Evolutionary conservation across 345 rosid species (phyloP).

Genomic region (Turnera subulata): DNA sequence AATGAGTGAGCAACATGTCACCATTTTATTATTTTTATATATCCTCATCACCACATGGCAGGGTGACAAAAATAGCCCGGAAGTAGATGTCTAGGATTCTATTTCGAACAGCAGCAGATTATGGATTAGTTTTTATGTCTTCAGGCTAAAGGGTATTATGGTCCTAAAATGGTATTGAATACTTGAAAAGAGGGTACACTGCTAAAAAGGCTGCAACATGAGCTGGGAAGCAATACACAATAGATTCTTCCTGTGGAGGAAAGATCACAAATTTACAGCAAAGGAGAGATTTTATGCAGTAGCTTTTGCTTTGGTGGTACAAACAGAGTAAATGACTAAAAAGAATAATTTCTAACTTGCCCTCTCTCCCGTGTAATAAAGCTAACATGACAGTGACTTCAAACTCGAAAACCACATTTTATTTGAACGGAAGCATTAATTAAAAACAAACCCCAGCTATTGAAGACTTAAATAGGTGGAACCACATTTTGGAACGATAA

Average conservation of each 20-base stretch:
- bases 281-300: slow-evolving; percentile 6
- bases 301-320: background rate
- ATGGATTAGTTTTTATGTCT: background rate
- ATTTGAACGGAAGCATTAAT: no score
- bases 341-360: background rate
- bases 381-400: slow-evolving; percentile 17
- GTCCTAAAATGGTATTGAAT: slow-evolving; percentile 22
- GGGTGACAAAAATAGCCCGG: slow-evolving; percentile 24
- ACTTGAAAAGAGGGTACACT: no score
- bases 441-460: no score
- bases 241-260: slow-evolving; percentile 33
- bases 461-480: no score
- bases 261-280: slow-evolving; percentile 18
- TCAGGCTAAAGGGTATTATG: slow-evolving; percentile 27
- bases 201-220: slow-evolving; percentile 30
- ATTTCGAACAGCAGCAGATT: slow-evolving; percentile 1
- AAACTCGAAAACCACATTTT: background rate
- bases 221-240: slow-evolving; percentile 52
- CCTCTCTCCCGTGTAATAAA: slow-evolving; percentile 13
- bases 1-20: slow-evolving; percentile 4
- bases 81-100: slow-evolving; percentile 12
- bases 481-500: background rate
- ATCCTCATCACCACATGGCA: background rate
- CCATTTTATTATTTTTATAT: background rate
- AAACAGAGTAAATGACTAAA: slow-evolving; percentile 3